Conservation (phyloP, 768 basidiomycete species). For the Hygrocybe punicea region DNA sequence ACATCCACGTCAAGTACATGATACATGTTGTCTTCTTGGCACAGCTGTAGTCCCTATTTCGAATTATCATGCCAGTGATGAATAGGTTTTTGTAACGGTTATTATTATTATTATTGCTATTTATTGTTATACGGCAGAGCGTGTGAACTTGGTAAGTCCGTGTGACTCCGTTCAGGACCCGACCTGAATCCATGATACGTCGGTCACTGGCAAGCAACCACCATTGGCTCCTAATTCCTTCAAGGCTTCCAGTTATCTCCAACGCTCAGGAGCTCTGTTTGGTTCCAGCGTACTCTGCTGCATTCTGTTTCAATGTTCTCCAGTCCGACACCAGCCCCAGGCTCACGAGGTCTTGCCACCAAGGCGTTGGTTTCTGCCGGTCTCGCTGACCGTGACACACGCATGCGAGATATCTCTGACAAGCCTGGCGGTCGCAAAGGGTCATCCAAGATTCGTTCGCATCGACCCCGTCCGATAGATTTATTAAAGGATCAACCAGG, state of each 20-base stretch:
- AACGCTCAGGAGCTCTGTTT: not conserved
- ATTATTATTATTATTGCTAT: too few species aligned
- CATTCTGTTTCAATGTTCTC: conserved; percentile 50
- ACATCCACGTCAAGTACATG: too few species aligned
- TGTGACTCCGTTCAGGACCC: too few species aligned
- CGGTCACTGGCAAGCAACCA: too few species aligned
- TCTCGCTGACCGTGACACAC: conserved; percentile 71
- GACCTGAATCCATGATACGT: too few species aligned
- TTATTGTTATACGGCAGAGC: too few species aligned
- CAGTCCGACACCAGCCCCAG: conserved; percentile 55
- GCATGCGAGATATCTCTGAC: conserved; percentile 68
- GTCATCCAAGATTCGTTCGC: conserved; percentile 55
- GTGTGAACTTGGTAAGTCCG: too few species aligned
- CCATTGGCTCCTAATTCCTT: too few species aligned
- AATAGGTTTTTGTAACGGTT: too few species aligned
- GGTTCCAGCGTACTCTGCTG: not conserved
- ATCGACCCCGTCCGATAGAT: conserved; percentile 60
- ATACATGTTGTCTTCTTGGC: not conserved
- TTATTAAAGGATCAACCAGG: conserved; percentile 47
- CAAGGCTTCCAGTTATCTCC: not conserved
- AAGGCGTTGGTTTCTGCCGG: conserved; percentile 68
- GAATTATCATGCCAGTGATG: too few species aligned
- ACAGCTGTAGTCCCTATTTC: not conserved
- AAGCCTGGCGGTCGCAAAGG: conserved; percentile 74
- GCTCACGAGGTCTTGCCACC: conserved; percentile 55